Base-by-base conservation (phyloP, 1,139 yeast species). In the Magnusiomyces tetraspermus region DNA sequence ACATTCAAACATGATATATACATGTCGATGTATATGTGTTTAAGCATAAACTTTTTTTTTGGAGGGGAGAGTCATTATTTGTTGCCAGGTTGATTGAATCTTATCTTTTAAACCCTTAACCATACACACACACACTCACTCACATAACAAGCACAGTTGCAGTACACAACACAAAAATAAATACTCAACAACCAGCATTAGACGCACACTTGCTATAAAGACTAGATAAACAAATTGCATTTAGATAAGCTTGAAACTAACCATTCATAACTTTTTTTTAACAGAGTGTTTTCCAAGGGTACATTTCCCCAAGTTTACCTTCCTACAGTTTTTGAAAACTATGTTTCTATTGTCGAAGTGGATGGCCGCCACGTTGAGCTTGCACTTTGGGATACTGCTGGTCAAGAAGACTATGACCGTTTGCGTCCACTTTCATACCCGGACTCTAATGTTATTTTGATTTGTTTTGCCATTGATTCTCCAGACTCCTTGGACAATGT, bases 351-450 rank as follows among this genome's bases (percentile, higher is more conserved):
- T 67, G 96, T 89, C 54, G 95, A 85, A 69, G 95, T 89, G 57
- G 74, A 89, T 65, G 96, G 96, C 53, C 84, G 95, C 76, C 86
- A 86, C 71, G 96, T 88, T 55, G 95, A 87, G 70, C 78, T 89
- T 72, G 96, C 96, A 24, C 77, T 89, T 60, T 89, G 97, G 96
- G 97, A 89, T 86, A 89, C 97, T 63, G 97, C 97, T 54, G 97
- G 97, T 59, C 97, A 89, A 78, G 96, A 89, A n/a, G n/a, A n/a
- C n/a, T n/a, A n/a, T n/a, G n/a, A 88, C 71, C 84, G 96, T 74
- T 78, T 89, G 68, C 84, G 97, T 75, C 96, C 96, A 33, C 77
- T 89, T 63, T 84, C 95, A 30, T 89, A 89, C 73, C 96, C 96
- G 57, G 96, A 88, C 70, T 85, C 96, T 51, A 86, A 89, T 68